Evolutionary conservation across 2,329 filamentous ascomycete species (phyloP), one percentile per base, ranked within the genome.

Genomic region (Aureobasidium pullulans): DNA sequence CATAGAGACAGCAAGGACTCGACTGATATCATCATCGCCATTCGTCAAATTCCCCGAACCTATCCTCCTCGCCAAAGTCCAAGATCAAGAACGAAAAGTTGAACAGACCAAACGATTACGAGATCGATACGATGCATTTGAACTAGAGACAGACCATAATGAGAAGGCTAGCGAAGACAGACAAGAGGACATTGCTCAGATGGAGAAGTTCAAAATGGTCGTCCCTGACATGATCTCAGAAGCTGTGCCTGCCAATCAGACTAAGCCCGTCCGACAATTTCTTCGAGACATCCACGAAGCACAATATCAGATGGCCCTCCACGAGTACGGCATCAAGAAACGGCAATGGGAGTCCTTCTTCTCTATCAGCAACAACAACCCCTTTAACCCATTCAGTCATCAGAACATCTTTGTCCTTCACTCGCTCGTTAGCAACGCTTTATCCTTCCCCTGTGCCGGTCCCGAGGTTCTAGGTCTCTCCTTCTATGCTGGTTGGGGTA

Each of bases 321-420:
- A 96, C 73, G 91, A 92, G 66, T 99, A 97, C 70, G 84, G 91
- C 71, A 96, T 90, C 0, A 93, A 97, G 70, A 96, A 91, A 60
- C 84, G 90, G 32, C 92, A 96, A 66, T 99, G 94, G 94, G 94
- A 99, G 70, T 89, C 90, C 31, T 96, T 96, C 67, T 87, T 96
- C 23, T 86, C 93, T 53, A 90, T 90, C 13, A 90, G 90, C 13
- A 95, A 94, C 65, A 78, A 88, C 34, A 88, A 95, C 68, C 80
- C 97, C 1, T 99, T 96, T 66, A 91, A 99, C 69, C 94, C 95
- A 0, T 94, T 91, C 69, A 89, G 90, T 0, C 95, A 99, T 69
- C 94, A 99, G 68, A 96, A 94, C 68, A 96, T 99, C 61, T 90
- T 95, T 10, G 89, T 97, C 1, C 77, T 99, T 8, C 95, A 95